phyloP scores from a whole-genome alignment of 495 filamentous ascomycete genomes.

The Penicillium robsamsonii region DNA sequence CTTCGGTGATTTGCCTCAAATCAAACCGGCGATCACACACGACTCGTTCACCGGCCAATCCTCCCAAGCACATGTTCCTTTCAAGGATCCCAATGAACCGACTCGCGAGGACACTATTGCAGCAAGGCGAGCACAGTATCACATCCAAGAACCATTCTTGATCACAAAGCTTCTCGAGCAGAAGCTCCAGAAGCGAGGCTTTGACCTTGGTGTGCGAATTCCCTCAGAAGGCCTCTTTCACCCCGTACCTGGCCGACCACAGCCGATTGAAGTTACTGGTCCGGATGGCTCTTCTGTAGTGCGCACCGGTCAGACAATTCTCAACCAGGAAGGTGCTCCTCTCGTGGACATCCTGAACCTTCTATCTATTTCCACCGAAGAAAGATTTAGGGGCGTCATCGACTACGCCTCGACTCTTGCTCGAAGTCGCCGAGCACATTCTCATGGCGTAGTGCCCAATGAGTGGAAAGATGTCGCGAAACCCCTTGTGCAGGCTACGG shows the following conservation, averaged over 20 bases:
- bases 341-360: slow-evolving; percentile 74
- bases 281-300: slow-evolving; percentile 55
- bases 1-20: slow-evolving; percentile 38
- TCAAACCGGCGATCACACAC: slow-evolving; percentile 33
- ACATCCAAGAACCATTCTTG: slow-evolving; percentile 60
- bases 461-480: slow-evolving; percentile 69
- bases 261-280: slow-evolving; percentile 53
- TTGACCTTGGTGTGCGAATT: slow-evolving; percentile 59
- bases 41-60: slow-evolving; percentile 36
- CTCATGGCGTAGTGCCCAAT: slow-evolving; percentile 65
- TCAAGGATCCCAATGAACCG: slow-evolving; percentile 43
- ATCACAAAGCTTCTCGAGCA: slow-evolving; percentile 47
- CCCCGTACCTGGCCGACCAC: slow-evolving; percentile 46
- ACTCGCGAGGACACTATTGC: slow-evolving; percentile 44
- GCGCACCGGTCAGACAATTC: slow-evolving; percentile 57
- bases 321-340: slow-evolving; percentile 63
- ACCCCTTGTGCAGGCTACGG: slow-evolving; percentile 32
- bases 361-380: slow-evolving; percentile 70
- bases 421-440: slow-evolving; percentile 63
- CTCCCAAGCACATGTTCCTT: slow-evolving; percentile 32
- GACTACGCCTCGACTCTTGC: slow-evolving; percentile 68
- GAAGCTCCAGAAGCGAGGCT: slow-evolving; percentile 46
- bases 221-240: slow-evolving; percentile 62
- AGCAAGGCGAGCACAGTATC: slow-evolving; percentile 49
- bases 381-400: slow-evolving; percentile 64